phyloP scores from a whole-genome alignment of 176 grass and related monocot species.

The Saccharum spontaneum region DNA sequence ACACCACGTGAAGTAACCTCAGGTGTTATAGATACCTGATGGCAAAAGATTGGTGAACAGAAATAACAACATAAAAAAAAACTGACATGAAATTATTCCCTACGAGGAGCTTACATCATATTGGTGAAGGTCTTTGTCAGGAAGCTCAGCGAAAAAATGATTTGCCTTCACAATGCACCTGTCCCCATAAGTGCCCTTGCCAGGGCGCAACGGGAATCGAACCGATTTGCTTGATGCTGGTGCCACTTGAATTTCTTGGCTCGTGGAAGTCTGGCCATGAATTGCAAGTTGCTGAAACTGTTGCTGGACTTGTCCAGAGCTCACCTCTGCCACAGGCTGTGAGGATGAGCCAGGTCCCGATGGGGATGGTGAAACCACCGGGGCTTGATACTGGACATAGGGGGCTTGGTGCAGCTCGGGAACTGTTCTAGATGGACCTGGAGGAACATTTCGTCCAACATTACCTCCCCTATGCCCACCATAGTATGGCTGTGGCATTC shows the following conservation, averaged over 20 bases:
- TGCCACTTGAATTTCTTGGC: conserved; percentile 60
- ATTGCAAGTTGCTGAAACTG: conserved; percentile 68
- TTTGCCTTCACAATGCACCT: conserved; percentile 92
- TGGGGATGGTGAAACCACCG: conserved; percentile 50
- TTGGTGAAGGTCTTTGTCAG: conserved; percentile 96
- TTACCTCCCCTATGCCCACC: conserved; percentile 63
- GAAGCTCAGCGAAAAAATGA: conserved; percentile 92
- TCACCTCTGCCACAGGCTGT: conserved; percentile 61
- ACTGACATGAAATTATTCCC: neutral
- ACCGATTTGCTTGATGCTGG: conserved; percentile 78
- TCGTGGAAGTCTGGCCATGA: conserved; percentile 44
- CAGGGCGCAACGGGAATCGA: conserved; percentile 81
- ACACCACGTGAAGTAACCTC: conserved; percentile 85
- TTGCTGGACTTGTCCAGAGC: conserved; percentile 61
- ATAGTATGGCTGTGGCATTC: conserved; percentile 61
- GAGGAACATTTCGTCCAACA: conserved; percentile 58
- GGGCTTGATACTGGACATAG: conserved; percentile 57
- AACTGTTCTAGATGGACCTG: conserved; percentile 71
- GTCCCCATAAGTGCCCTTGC: conserved; percentile 80
- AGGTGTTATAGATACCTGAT: conserved; percentile 79
- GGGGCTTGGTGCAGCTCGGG: conserved; percentile 99
- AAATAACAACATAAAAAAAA: conserved; percentile 9
- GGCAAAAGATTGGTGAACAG: conserved; percentile 15
- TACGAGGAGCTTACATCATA: conserved; percentile 64
- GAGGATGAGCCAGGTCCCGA: conserved; percentile 64